These are phyloP conservation scores for Pleurostoma richardsiae DNA, from an alignment of 2,329 filamentous ascomycete genomes.

Conservation along the genomic window DNA sequence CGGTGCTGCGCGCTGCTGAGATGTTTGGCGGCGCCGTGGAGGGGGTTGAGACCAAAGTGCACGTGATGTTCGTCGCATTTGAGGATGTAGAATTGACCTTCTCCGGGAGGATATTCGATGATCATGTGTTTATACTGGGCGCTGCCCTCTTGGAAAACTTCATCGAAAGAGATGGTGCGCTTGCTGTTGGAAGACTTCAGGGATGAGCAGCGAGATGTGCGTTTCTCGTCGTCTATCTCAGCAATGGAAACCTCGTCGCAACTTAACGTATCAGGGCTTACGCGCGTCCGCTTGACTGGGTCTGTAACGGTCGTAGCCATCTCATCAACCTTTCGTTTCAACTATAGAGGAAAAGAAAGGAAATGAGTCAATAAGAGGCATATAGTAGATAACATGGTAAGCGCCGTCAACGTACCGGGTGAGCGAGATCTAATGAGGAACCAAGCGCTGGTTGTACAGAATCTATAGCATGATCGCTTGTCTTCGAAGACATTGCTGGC, in stretches of 20 bases:
- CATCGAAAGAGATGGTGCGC: conserved; percentile 24
- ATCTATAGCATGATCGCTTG: neutral
- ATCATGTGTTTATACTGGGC: conserved; percentile 26
- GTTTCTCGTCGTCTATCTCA: neutral
- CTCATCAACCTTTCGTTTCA: conserved; percentile 7
- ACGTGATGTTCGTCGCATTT: conserved; percentile 31
- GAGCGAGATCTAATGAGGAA: neutral
- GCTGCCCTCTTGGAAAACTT: conserved; percentile 26
- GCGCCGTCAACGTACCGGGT: neutral
- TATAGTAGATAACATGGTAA: no score
- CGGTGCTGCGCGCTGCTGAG: conserved; percentile 23
- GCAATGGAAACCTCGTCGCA: neutral
- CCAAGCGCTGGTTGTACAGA: neutral
- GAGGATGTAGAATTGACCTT: conserved; percentile 27
- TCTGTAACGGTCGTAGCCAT: neutral
- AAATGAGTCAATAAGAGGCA: neutral
- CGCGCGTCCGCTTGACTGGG: conserved; percentile 1
- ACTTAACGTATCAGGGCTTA: neutral
- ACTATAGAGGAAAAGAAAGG: conserved; percentile 2
- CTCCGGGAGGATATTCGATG: conserved; percentile 19
- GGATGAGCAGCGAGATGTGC: neutral
- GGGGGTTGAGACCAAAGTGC: conserved; percentile 26
- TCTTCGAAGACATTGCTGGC: neutral
- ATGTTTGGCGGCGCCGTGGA: conserved; percentile 32
- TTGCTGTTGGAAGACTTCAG: neutral